Evolutionary conservation across 768 basidiomycete species (phyloP).

Genomic region (Termitomyces sp.): DNA sequence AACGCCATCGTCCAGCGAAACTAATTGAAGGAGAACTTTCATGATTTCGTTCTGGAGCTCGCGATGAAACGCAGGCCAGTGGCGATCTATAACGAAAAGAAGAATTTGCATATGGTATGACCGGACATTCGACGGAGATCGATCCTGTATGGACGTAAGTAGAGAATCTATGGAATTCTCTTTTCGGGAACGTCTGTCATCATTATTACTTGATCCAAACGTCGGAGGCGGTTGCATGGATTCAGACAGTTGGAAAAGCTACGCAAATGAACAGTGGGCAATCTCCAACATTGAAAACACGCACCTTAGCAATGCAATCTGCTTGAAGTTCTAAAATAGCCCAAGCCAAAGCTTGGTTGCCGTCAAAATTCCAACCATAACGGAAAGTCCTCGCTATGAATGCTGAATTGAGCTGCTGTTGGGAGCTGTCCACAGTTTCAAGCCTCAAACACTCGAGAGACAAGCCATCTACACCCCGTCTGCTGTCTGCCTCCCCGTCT

Average conservation of each 20-base stretch:
- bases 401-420: slow-evolving; percentile 24
- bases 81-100: slow-evolving; percentile 79
- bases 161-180: slow-evolving; percentile 60
- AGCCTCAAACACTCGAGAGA: slow-evolving; percentile 65
- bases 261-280: slow-evolving; percentile 5
- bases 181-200: slow-evolving; percentile 49
- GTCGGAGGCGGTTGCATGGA: slow-evolving; percentile 35
- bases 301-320: slow-evolving; percentile 69
- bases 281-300: slow-evolving; percentile 8
- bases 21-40: slow-evolving; percentile 50
- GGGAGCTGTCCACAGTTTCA: slow-evolving; percentile 27
- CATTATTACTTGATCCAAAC: slow-evolving; percentile 17
- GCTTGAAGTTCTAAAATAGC: slow-evolving; percentile 75
- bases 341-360: slow-evolving; percentile 74
- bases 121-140: slow-evolving; percentile 27
- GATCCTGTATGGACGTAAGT: slow-evolving; percentile 43
- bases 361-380: slow-evolving; percentile 70
- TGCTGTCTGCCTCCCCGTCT: slow-evolving; percentile 57
- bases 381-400: slow-evolving; percentile 69
- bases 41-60: slow-evolving; percentile 56
- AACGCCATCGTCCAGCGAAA: slow-evolving; percentile 58
- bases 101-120: slow-evolving; percentile 68
- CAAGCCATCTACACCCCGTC: slow-evolving; percentile 64
- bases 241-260: slow-evolving; percentile 69
- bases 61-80: slow-evolving; percentile 65